phyloP scores from a whole-genome alignment of 202 grass and related monocot genomes.

The Carex sylvatica region DNA sequence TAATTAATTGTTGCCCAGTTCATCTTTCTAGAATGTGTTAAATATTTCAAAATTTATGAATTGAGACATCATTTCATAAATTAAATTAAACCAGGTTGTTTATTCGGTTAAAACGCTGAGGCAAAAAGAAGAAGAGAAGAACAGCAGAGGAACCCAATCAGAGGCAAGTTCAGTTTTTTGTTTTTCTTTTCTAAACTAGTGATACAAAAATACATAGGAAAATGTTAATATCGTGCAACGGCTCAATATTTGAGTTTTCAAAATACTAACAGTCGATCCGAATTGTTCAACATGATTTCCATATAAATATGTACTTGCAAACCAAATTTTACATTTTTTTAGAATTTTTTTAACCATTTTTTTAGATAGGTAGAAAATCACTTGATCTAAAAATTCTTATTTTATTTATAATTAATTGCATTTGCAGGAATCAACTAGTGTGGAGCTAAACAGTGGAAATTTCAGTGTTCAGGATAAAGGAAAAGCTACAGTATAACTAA shows the following conservation, averaged over 20 bases:
- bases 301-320: too few relatives aligned
- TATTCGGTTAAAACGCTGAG: conserved; percentile 24
- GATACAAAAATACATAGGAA: too few relatives aligned
- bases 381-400: too few relatives aligned
- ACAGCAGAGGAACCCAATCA: conserved; percentile 10
- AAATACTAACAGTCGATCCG: too few relatives aligned
- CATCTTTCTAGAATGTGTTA: neutral
- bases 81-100: conserved; percentile 13
- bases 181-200: neutral
- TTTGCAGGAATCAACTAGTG: conserved; percentile 20
- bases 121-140: conserved; percentile 35
- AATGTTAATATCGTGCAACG: too few relatives aligned
- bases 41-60: neutral
- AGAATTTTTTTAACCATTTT: too few relatives aligned
- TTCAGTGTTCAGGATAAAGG: conserved; percentile 3
- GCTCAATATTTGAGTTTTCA: too few relatives aligned
- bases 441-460: neutral
- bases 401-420: neutral
- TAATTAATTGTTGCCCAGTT: conserved; percentile 23
- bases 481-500: neutral
- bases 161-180: conserved; percentile 24
- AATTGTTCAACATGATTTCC: too few relatives aligned
- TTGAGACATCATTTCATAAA: neutral
- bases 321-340: too few relatives aligned
- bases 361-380: too few relatives aligned